phyloP scores from a whole-genome alignment of 2,329 filamentous ascomycete species.

The Sporothrix curviconia region DNA sequence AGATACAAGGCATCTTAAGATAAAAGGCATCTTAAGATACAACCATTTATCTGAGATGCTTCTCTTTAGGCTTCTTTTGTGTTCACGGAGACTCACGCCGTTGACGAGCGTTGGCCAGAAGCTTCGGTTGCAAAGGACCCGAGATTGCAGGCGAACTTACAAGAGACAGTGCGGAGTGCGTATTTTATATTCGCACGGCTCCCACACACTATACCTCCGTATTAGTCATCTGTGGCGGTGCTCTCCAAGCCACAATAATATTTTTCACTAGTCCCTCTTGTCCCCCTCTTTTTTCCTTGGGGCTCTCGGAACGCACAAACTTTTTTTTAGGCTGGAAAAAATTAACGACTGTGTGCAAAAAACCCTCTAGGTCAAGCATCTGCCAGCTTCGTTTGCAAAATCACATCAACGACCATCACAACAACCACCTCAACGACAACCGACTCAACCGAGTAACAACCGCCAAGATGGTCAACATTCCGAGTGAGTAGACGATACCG shows the following conservation, averaged over 20 bases:
- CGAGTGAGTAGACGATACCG: conserved; percentile 35
- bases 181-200: no score
- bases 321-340: conserved; percentile 15
- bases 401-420: conserved; percentile 12
- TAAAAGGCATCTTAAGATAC: no score
- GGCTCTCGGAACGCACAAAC: conserved; percentile 16
- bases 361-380: neutral
- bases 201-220: no score
- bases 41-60: no score
- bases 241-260: neutral
- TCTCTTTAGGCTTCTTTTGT: no score
- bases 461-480: conserved; percentile 66
- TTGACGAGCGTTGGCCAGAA: no score
- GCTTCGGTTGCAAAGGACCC: no score
- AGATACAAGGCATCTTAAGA: no score
- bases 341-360: conserved; percentile 9
- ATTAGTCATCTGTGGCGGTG: conserved; percentile 28
- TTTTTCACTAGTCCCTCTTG: neutral
- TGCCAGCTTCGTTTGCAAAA: conserved; percentile 6
- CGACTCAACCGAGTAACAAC: conserved; percentile 17
- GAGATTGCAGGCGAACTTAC: no score
- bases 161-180: no score
- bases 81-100: no score
- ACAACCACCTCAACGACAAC: conserved; percentile 7
- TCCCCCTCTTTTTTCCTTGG: conserved; percentile 6